Evolutionary conservation across 2,329 filamentous ascomycete species (phyloP).

Genomic region (Torrubiellomyces zombiae): DNA sequence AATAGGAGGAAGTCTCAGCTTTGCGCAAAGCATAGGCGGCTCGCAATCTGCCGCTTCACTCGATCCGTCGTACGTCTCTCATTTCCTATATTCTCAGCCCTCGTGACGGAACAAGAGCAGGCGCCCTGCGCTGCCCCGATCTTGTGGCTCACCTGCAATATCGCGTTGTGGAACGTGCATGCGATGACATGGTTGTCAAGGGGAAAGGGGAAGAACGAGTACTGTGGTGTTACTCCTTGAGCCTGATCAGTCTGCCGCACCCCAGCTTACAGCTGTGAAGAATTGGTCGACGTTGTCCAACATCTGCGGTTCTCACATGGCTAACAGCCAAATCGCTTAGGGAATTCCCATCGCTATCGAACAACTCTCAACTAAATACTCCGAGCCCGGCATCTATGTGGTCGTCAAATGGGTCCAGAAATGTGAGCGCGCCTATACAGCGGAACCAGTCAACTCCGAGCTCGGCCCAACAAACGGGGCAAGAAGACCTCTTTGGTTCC

Average conservation of each 20-base stretch:
- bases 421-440: conserved; percentile 29
- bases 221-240: no score
- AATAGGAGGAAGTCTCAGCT: conserved; percentile 43
- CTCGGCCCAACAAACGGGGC: conserved; percentile 31
- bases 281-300: not conserved
- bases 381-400: conserved; percentile 35
- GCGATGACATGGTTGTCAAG: no score
- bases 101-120: no score
- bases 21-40: conserved; percentile 48
- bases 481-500: conserved; percentile 28
- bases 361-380: conserved; percentile 36
- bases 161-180: no score
- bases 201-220: no score
- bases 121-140: no score
- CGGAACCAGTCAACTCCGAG: conserved; percentile 34
- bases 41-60: conserved; percentile 45
- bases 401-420: conserved; percentile 32
- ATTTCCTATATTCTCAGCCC: not conserved
- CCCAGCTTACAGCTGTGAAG: no score
- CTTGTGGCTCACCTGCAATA: no score
- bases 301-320: no score
- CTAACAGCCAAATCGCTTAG: no score
- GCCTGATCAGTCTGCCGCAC: no score
- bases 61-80: conserved; percentile 44
- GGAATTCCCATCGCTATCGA: conserved; percentile 50